Evolutionary conservation across 106 monocot genomes (phyloP), one percentile per base, ranked within the genome.

Genomic region (Chionographis japonica): DNA sequence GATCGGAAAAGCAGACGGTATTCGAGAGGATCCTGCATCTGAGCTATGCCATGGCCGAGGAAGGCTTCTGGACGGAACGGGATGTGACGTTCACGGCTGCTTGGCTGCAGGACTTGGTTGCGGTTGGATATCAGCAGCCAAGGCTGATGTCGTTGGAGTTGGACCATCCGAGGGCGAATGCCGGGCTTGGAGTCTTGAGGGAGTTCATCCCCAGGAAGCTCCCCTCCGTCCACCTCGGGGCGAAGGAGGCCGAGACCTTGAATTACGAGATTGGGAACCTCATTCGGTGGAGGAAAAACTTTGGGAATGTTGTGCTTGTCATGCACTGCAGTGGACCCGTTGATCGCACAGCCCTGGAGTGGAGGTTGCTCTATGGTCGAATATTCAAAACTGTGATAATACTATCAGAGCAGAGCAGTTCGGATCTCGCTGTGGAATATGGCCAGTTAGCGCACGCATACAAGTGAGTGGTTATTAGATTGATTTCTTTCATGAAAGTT

Each of bases 341-440:
- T 2, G 87, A 92, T 70, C 79, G 85, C 5, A 92, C 97, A 1
- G 92, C 92, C 8, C 81, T 98, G 3, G 97, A 98, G 67, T 98
- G 97, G 97, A 86, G 97, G 66, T 68, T 98, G 83, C 85, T 98
- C 13, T 98, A 98, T 79, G 97, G 97, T 51, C 69, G 97, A 63
- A 81, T 98, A 62, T 98, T 98, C 74, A 98, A 98, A 63, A 98
- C 97, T 39, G 97, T 98, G 12, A 66, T 92, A 42, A 90, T 98
- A 63, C 70, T 98, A 6, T 83, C 97, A 37, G 87, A 92, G 51
- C 70, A 81, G 61, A 84, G 60, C 66, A 82, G 76, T 68, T 13
- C 58, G 49, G 87, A 87, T 68, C 78, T 91, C 17, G 84, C 87
- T 60, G 87, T 91, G 56, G 87, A 91, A 39, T 61, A 69, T 52